Evolutionary conservation across 495 filamentous ascomycete species (phyloP), one percentile per base, ranked within the genome.

Genomic region (Penicillium samsonianum): DNA sequence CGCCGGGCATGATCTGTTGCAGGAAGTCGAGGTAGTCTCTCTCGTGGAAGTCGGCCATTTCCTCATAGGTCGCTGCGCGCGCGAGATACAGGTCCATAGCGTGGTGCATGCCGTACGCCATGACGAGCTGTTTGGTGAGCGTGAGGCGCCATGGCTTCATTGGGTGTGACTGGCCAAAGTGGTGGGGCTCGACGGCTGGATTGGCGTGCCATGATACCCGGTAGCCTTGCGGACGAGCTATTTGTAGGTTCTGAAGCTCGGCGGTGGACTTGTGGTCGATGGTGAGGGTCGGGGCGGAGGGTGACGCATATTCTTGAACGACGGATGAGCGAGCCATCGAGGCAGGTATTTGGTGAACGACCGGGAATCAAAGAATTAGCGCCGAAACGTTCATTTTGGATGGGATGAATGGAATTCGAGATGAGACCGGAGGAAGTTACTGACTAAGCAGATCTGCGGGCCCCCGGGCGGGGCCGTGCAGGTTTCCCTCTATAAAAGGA

Each of bases 61-160:
- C 93, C 62, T 97, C 90, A 53, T 86, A 87, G 4, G 89, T 92
- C 17, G 94, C 94, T 5, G 85, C 80, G 22, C 91, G 84, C 42
- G 92, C 83, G 50, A 85, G 76, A 78, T 94, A 96, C 58, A 90
- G 85, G 71, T 97, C 93, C 94, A 98, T 97, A 51, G 91, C 91
- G 58, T 90, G 86, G 66, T 96, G 90, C 83, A 98, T 90, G 57
- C 94, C 95, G 72, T 98, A 98, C 3, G 90, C 84, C 62, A 94
- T 84, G 44, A 98, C 90, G 37, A 98, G 82, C 67, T 93, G 87
- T 69, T 98, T 98, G 56, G 94, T 94, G 41, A 98, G 83, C 11
- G 91, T 96, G 57, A 98, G 80, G 16, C 94, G 89, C 93, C 93
- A 98, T 56, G 94, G 94, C 67, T 98, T 98, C 94, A 98, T 98